Percentiles rank a stretch among this genome's conserved stretches.
These are phyloP conservation scores for Colletotrichum sidae DNA, from an alignment of 2,329 filamentous ascomycete genomes.

Conservation along the genomic window DNA sequence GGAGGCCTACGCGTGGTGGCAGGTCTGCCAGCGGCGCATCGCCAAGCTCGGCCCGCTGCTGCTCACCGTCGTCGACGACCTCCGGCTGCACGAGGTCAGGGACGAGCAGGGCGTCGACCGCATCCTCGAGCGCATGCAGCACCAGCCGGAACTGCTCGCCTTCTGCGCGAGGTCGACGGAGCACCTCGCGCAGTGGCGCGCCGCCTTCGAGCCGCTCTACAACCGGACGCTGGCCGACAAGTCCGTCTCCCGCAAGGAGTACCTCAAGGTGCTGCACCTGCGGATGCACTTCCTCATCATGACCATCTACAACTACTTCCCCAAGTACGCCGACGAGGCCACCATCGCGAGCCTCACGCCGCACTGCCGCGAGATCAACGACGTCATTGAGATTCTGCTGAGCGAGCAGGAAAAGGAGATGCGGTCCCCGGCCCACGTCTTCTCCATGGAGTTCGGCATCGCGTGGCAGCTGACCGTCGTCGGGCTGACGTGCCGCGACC, in stretches of 20 bases:
- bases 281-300: constrained; percentile 56
- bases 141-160: constrained; percentile 24
- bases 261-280: constrained; percentile 49
- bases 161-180: constrained; percentile 22
- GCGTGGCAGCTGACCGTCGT: constrained; percentile 58
- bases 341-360: constrained; percentile 53
- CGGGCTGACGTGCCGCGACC: constrained; percentile 54
- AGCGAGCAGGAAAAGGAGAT: constrained; percentile 37
- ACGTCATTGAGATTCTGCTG: constrained; percentile 52
- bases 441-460: constrained; percentile 59
- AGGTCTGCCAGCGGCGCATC: constrained; percentile 50
- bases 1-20: constrained; percentile 53
- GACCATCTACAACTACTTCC: constrained; percentile 52
- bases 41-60: constrained; percentile 42
- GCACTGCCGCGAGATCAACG: constrained; percentile 55
- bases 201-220: constrained; percentile 53
- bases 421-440: constrained; percentile 45
- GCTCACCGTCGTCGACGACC: constrained; percentile 30
- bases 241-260: constrained; percentile 40
- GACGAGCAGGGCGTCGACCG: constrained; percentile 28
- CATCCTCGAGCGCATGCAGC: constrained; percentile 15
- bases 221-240: constrained; percentile 43
- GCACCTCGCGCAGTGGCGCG: constrained; percentile 51
- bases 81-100: constrained; percentile 26
- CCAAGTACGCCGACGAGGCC: constrained; percentile 51